Conservation (phyloP, 2,329 filamentous ascomycete genomes). For the Penicillium sp. region DNA sequence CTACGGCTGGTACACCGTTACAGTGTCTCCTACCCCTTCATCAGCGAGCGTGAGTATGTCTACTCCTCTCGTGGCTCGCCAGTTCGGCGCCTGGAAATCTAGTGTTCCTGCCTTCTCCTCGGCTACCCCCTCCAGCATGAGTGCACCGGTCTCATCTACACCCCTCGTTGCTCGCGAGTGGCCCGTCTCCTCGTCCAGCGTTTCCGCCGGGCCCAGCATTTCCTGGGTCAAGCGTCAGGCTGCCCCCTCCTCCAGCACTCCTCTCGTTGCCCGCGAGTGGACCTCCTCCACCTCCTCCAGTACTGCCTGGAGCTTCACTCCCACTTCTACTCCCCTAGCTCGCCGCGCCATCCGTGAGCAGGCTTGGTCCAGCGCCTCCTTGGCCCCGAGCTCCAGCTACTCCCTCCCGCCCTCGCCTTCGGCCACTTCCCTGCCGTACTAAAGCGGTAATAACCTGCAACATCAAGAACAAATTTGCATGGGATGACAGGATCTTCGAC, state of each 20-base stretch:
- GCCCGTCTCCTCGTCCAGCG: neutral
- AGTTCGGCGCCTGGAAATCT: slow-evolving; percentile 5
- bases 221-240: neutral
- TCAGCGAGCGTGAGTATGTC: neutral
- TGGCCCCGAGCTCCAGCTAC: slow-evolving; percentile 13
- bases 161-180: slow-evolving; percentile 1
- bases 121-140: slow-evolving; percentile 2
- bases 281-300: neutral
- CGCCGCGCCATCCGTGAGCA: slow-evolving; percentile 2
- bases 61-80: slow-evolving; percentile 13
- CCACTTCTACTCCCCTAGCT: slow-evolving; percentile 5
- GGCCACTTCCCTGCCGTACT: slow-evolving; percentile 14
- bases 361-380: slow-evolving; percentile 6
- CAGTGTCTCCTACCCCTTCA: neutral
- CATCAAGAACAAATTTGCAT: neutral
- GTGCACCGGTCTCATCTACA: neutral
- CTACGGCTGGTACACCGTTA: neutral
- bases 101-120: slow-evolving; percentile 1
- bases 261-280: neutral
- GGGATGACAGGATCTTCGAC: slow-evolving; percentile 6
- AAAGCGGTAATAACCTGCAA: neutral
- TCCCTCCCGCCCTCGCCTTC: slow-evolving; percentile 4
- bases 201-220: neutral
- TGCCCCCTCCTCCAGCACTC: neutral
- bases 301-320: neutral